Percentiles rank a stretch among this genome's conserved stretches.
These are phyloP conservation scores for Gilbertella persicaria DNA, from an alignment of 371 early-diverging fungal genomes.

Conservation along the genomic window DNA sequence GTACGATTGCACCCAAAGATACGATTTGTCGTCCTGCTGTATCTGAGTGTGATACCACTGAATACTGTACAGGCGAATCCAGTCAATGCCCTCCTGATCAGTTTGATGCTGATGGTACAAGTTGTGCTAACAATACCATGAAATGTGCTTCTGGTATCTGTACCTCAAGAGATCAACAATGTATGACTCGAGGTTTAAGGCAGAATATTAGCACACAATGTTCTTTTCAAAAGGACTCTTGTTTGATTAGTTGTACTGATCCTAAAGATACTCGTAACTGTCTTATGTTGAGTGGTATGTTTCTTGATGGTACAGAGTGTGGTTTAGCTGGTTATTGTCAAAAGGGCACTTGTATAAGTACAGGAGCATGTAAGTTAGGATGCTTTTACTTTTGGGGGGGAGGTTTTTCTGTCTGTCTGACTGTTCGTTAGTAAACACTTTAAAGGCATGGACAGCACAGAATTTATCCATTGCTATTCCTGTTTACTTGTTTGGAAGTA, in stretches of 20 bases:
- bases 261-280: constrained; percentile 53
- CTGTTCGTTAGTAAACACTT: constrained; percentile 32
- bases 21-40: constrained; percentile 77
- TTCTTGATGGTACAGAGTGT: constrained; percentile 91
- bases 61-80: constrained; percentile 79
- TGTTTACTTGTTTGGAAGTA: constrained; percentile 51
- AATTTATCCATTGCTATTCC: constrained; percentile 60
- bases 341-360: constrained; percentile 48
- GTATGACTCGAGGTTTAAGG: constrained; percentile 63
- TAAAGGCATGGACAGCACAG: constrained; percentile 55
- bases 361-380: constrained; percentile 41
- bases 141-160: constrained; percentile 89
- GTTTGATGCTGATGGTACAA: constrained; percentile 68
- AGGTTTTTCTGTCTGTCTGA: neutral
- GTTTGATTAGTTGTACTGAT: constrained; percentile 71
- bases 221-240: constrained; percentile 58
- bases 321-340: constrained; percentile 73
- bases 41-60: constrained; percentile 83
- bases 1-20: constrained; percentile 64
- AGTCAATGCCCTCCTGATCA: constrained; percentile 76
- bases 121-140: constrained; percentile 63
- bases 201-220: constrained; percentile 53
- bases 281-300: constrained; percentile 71
- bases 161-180: constrained; percentile 86
- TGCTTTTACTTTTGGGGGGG: neutral